Evolutionary conservation across 805 yeast genomes (phyloP), one percentile per base, ranked within the genome.

Genomic region (Ogataea saltuana): DNA sequence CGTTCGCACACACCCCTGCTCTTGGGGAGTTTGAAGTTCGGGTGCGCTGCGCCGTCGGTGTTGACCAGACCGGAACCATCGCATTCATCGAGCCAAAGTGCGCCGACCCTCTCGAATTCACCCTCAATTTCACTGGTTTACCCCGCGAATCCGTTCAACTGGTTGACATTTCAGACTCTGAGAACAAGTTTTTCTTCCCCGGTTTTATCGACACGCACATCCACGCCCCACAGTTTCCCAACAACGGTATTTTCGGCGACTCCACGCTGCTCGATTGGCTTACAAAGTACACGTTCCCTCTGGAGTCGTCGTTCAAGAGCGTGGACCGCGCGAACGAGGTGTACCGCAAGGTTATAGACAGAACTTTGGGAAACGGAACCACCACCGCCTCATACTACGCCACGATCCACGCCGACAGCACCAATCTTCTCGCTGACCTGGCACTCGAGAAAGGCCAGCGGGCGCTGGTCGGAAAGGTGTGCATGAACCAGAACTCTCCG

Each of bases 351-450:
- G 85, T 85, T 4, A 78, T 93, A n/a, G 55, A 65, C 3, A 78
- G 84, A 43, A 87, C 97, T 0, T 67, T 93, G 49, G 56, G 61
- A 3, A 72, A 81, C 59, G 99, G 99, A 16, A 93, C 98, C 1
- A 93, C 99, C 1, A 81, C 91, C 43, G 96, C 96, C 0, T 75
- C 95, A 0, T 93, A 93, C 67, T 93, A 81, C 62, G 91, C 97
- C 4, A 89, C 98, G 0, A 82, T 88, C 34, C 95, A 91, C 58
- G 70, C 82, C 0, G 78, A 76, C 6, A 81, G 96, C 3, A 77
- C 97, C 2, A 83, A 83, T 39, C 54, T 83, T 27, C 75, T 93
- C 56, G 96, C 95, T 1, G 85, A 83, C 45, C 60, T 85, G 12
- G 80, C 91, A 26, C 66, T 81, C 10, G 47, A 69, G 29, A 53